phyloP scores from a whole-genome alignment of 495 filamentous ascomycete genomes.

The Penicillium roqueforti region DNA sequence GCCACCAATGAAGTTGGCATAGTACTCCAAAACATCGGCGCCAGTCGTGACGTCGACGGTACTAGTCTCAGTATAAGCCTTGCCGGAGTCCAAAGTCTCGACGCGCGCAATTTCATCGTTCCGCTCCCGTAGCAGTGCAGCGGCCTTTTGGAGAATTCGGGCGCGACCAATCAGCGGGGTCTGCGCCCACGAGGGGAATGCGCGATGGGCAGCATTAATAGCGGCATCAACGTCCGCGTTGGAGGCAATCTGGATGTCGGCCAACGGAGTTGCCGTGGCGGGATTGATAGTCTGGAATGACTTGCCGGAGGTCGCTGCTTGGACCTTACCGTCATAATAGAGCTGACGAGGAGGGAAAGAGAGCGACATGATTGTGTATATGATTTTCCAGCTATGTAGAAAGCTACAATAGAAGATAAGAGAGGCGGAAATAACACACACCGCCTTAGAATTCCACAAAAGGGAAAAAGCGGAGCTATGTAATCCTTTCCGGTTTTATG shows the following conservation, averaged over 20 bases:
- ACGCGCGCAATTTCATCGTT: slow-evolving; percentile 67
- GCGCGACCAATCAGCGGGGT: slow-evolving; percentile 61
- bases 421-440: neutral
- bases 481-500: too few species aligned
- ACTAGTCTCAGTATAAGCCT: slow-evolving; percentile 69
- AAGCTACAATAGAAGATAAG: too few species aligned
- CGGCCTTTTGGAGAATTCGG: slow-evolving; percentile 67
- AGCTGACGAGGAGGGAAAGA: slow-evolving; percentile 51
- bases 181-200: slow-evolving; percentile 64
- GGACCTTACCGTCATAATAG: slow-evolving; percentile 63
- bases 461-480: neutral
- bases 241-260: slow-evolving; percentile 60
- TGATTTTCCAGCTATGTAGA: too few species aligned
- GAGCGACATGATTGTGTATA: slow-evolving; percentile 34
- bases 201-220: slow-evolving; percentile 54
- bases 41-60: slow-evolving; percentile 71
- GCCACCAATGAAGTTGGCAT: slow-evolving; percentile 64
- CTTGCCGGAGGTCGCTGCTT: slow-evolving; percentile 52
- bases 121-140: slow-evolving; percentile 57
- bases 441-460: neutral
- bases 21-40: slow-evolving; percentile 74
- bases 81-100: slow-evolving; percentile 72
- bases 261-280: slow-evolving; percentile 58
- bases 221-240: slow-evolving; percentile 61
- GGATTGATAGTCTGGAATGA: slow-evolving; percentile 67